A percentile compares a stretch with the other conserved stretches of the same genome.
phyloP scores from a whole-genome alignment of 2,329 filamentous ascomycete species.

The Phaeophleospora eucalypticola region DNA sequence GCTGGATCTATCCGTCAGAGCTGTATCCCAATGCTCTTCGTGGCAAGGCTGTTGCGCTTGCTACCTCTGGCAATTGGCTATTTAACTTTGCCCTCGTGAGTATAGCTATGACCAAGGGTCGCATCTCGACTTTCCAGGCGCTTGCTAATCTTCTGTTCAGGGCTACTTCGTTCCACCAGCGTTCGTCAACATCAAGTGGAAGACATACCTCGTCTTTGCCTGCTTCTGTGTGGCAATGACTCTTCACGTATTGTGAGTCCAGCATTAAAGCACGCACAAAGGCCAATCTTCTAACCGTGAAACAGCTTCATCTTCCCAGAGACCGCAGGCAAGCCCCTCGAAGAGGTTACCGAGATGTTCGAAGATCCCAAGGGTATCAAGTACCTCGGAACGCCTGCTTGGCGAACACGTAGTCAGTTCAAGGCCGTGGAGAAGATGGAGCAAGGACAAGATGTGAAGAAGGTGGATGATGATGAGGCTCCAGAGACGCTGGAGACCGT shows the following conservation, averaged over 20 bases:
- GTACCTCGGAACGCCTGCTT: constrained; percentile 46
- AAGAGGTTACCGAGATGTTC: constrained; percentile 74
- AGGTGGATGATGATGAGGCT: constrained; percentile 5
- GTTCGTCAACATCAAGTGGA: constrained; percentile 53
- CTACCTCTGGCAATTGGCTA: constrained; percentile 59
- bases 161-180: constrained; percentile 56
- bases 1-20: constrained; percentile 52
- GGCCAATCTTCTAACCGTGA: no score
- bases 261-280: no score
- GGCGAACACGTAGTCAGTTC: constrained; percentile 8
- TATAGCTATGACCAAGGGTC: no score
- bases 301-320: constrained; percentile 61
- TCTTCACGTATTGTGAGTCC: constrained; percentile 46
- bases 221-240: constrained; percentile 66
- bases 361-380: constrained; percentile 35
- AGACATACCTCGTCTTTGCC: constrained; percentile 71
- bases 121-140: no score
- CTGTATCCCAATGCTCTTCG: constrained; percentile 60
- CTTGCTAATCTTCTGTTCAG: no score
- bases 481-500: constrained; percentile 7
- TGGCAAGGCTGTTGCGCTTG: constrained; percentile 59
- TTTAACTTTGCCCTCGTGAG: constrained; percentile 56
- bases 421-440: constrained; percentile 2
- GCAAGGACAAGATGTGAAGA: constrained; percentile 8
- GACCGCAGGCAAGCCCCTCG: constrained; percentile 69